Base-by-base conservation (phyloP, 208 protist genomes). In the Acanthamoeba triangularis region DNA sequence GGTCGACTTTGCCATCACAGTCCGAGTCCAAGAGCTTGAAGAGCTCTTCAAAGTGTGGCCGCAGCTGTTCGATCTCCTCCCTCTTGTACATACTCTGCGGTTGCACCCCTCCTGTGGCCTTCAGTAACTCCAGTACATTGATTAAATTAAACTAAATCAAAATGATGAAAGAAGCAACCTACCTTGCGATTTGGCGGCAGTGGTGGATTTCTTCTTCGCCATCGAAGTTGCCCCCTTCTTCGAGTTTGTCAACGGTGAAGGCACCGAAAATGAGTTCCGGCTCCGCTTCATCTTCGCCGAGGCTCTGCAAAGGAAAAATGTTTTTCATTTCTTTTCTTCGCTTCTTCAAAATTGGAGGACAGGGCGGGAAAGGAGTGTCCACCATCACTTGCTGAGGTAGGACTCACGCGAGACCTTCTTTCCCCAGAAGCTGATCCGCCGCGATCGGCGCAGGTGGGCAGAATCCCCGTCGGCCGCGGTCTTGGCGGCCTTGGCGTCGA, bases 371-470 rank as follows among this genome's bases (percentile, higher is more conserved):
- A n/a, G n/a, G n/a, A n/a, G n/a, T n/a, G n/a, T n/a, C n/a, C n/a
- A n/a, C n/a, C n/a, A n/a, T n/a, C 35, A 80, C 72, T 80, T 80
- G 72, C 72, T n/a, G 49, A 65, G 59, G 59, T 63, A 41, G 80
- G 25, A 30, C 28, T 88, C 49, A 11, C 30, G 23, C 30, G 80
- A 88, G 8, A 25, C 20, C 80, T 63, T 88, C 80, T 88, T 88
- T 23, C 52, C 52, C 80, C 80, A 88, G 52, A 88, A 88, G 49
- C 30, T 88, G 16, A 88, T 54, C 49, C 80, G 80, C 41, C 41
- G 80, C 80, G 49, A 82, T 52, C 74, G 74, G 23, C 74, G 80
- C 52, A 25, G 67, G 18, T 25, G 1, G 3, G 35, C 72, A 10
- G 72, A 23, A 11, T 80, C 72, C 20, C 28, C 72, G 72, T 49